phyloP scores from a whole-genome alignment of 345 rosid genomes.

The Bruguiera parviflora region DNA sequence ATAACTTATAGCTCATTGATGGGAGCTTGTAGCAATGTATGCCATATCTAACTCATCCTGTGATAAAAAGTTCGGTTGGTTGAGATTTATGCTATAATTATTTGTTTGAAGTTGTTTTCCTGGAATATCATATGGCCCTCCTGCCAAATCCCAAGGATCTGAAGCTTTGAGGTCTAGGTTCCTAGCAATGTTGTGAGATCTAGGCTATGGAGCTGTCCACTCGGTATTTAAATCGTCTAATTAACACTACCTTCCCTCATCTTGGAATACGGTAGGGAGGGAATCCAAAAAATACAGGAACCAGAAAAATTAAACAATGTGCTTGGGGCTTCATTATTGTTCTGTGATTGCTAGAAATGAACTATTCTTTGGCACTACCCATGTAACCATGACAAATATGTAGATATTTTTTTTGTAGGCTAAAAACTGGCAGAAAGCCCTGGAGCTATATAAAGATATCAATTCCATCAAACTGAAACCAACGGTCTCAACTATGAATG shows the following conservation, averaged over 20 bases:
- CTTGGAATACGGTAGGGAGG: neutral
- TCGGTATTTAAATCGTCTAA: neutral
- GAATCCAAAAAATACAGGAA: neutral
- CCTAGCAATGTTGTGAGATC: neutral
- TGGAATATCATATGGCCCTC: too few relatives aligned
- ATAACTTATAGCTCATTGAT: conserved; percentile 89
- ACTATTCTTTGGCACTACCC: too few relatives aligned
- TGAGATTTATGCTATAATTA: too few relatives aligned
- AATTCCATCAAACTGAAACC: conserved; percentile 61
- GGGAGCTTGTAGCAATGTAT: conserved; percentile 98
- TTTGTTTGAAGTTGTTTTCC: too few relatives aligned
- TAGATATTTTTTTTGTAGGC: conserved; percentile 41
- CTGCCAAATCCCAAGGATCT: neutral
- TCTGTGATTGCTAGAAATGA: too few relatives aligned
- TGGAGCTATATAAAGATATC: conserved; percentile 69
- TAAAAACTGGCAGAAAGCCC: conserved; percentile 82
- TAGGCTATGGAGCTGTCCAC: neutral
- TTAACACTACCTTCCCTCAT: neutral
- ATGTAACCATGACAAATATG: too few relatives aligned
- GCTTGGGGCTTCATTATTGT: neutral
- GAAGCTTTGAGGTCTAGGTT: neutral
- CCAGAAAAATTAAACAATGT: neutral
- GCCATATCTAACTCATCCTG: conserved; percentile 12
- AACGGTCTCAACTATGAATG: conserved; percentile 81
- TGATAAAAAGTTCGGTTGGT: too few relatives aligned